phyloP scores from a whole-genome alignment of 108 stramenopile genomes.

The Pseudonitzschia multiseries region DNA sequence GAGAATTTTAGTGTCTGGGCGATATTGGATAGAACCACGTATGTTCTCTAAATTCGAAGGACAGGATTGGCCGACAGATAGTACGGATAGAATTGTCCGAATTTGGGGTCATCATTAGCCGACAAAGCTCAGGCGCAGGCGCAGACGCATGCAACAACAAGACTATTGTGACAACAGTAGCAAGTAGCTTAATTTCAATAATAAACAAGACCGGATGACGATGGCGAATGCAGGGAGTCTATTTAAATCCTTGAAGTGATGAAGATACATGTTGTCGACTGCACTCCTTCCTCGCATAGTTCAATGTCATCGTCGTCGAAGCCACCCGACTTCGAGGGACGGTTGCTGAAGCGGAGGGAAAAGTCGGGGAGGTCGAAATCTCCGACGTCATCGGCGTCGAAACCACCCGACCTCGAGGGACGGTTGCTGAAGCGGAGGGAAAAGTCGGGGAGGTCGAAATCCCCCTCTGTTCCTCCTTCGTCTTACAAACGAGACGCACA shows the following conservation, averaged over 20 bases:
- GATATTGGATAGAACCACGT: too few relatives aligned
- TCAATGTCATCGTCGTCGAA: not conserved
- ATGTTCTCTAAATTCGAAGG: too few relatives aligned
- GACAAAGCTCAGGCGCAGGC: too few relatives aligned
- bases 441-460: not conserved
- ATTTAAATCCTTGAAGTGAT: not conserved
- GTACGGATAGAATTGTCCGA: too few relatives aligned
- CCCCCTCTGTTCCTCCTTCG: not conserved
- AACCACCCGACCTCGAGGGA: not conserved
- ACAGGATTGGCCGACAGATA: too few relatives aligned
- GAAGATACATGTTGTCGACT: not conserved
- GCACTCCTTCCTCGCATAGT: not conserved
- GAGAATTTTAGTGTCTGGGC: too few relatives aligned
- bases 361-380: not conserved
- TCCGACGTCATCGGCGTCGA: too few relatives aligned
- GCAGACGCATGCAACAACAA: too few relatives aligned
- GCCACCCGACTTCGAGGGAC: not conserved
- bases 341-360: not conserved
- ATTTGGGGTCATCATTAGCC: too few relatives aligned
- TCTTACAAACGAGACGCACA: not conserved
- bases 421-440: not conserved
- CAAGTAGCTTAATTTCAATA: not conserved
- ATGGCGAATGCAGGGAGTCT: not conserved
- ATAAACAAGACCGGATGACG: not conserved
- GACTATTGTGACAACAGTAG: too few relatives aligned